Evolutionary conservation across 2,329 filamentous ascomycete species (phyloP).

Genomic region (Apiospora saccharicola): DNA sequence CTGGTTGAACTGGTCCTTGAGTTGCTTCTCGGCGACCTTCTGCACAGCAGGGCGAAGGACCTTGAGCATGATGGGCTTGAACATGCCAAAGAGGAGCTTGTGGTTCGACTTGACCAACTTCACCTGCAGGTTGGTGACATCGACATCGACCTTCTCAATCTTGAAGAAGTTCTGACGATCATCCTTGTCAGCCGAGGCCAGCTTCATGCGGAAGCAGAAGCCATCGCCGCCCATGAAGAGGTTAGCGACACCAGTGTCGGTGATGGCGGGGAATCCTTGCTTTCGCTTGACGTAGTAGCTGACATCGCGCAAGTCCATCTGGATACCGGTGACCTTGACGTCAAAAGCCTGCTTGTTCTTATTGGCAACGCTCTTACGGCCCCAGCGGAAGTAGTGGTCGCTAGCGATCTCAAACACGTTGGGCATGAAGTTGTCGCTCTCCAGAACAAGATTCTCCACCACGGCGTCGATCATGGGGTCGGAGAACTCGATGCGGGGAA

Average conservation of each 20-base stretch:
- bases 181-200: slow-evolving; percentile 79
- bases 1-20: slow-evolving; percentile 82
- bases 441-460: slow-evolving; percentile 92
- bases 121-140: slow-evolving; percentile 82
- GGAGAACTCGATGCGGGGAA: slow-evolving; percentile 92
- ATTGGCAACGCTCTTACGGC: slow-evolving; percentile 84
- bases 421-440: slow-evolving; percentile 96
- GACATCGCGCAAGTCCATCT: slow-evolving; percentile 91
- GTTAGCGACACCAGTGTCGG: slow-evolving; percentile 87
- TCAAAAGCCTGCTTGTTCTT: slow-evolving; percentile 83
- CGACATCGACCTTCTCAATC: slow-evolving; percentile 85
- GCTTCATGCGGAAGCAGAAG: slow-evolving; percentile 89
- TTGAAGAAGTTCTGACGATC: slow-evolving; percentile 91
- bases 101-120: slow-evolving; percentile 95
- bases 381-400: slow-evolving; percentile 95
- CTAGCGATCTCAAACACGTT: slow-evolving; percentile 88
- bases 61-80: slow-evolving; percentile 88
- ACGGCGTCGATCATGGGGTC: slow-evolving; percentile 86
- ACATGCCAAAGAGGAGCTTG: slow-evolving; percentile 85
- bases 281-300: slow-evolving; percentile 96
- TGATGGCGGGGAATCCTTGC: slow-evolving; percentile 87
- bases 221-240: slow-evolving; percentile 87
- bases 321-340: slow-evolving; percentile 86
- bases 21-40: slow-evolving; percentile 87
- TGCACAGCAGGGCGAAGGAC: slow-evolving; percentile 84